Conservation (phyloP, 2,329 filamentous ascomycete species). For the Sporothrix protearum region DNA sequence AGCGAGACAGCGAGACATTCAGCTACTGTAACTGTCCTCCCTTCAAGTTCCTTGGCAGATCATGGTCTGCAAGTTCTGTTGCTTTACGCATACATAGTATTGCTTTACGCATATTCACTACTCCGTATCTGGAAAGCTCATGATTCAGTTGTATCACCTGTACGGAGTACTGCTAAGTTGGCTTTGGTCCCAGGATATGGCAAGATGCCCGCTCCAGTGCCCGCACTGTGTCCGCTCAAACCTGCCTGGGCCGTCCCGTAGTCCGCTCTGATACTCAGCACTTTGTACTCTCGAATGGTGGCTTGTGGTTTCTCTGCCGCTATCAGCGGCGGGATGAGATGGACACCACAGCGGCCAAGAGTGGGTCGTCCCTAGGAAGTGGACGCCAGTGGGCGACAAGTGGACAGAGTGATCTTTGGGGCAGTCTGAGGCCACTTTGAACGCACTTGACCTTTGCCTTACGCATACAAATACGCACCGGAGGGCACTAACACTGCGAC, state of each 20-base stretch:
- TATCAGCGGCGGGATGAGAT: neutral
- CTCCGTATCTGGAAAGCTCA: neutral
- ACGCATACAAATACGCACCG: neutral
- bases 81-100: too few relatives aligned
- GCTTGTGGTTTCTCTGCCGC: neutral
- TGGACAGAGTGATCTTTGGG: neutral
- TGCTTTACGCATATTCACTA: too few relatives aligned
- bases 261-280: neutral
- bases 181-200: neutral
- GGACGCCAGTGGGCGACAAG: neutral
- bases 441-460: neutral
- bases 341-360: neutral
- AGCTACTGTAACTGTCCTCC: too few relatives aligned
- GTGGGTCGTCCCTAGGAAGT: neutral
- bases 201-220: neutral
- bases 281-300: neutral
- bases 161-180: too few relatives aligned
- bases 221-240: neutral
- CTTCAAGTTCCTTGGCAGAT: too few relatives aligned
- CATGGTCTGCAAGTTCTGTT: too few relatives aligned
- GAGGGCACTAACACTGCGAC: neutral
- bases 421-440: neutral
- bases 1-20: neutral
- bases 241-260: slow-evolving; percentile 1
- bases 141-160: neutral